These are phyloP conservation scores for Tolypocladium paradoxum DNA, from an alignment of 2,329 filamentous ascomycete species.

Conservation along the genomic window DNA sequence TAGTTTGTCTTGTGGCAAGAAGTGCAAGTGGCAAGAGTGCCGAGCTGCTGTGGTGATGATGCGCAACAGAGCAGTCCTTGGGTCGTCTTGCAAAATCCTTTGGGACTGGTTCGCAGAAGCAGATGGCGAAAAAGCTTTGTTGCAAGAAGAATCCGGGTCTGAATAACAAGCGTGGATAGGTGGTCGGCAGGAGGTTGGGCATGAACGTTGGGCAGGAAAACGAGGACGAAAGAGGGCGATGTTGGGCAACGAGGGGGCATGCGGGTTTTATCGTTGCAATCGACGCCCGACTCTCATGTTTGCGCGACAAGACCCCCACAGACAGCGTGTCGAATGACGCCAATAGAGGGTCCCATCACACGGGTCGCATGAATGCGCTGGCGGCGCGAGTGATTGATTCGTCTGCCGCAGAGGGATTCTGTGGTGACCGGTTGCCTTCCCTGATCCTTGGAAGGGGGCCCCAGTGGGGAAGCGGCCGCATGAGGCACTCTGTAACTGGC, in stretches of 20 bases:
- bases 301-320: slow-evolving; percentile 12
- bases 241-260: slow-evolving; percentile 33
- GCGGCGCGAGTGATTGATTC: slow-evolving; percentile 29
- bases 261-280: slow-evolving; percentile 37
- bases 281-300: slow-evolving; percentile 13
- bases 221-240: slow-evolving; percentile 14
- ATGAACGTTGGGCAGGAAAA: slow-evolving; percentile 29
- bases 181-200: slow-evolving; percentile 22
- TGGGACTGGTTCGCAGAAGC: slow-evolving; percentile 9
- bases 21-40: slow-evolving; percentile 12
- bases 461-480: slow-evolving; percentile 20
- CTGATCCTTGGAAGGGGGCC: slow-evolving; percentile 24
- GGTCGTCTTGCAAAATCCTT: slow-evolving; percentile 5
- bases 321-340: slow-evolving; percentile 8
- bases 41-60: slow-evolving; percentile 15
- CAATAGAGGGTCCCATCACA: slow-evolving; percentile 24
- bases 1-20: slow-evolving; percentile 11
- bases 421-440: slow-evolving; percentile 25
- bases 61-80: slow-evolving; percentile 18
- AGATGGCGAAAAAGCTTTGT: slow-evolving; percentile 9
- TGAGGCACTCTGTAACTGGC: slow-evolving; percentile 26
- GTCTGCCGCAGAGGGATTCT: slow-evolving; percentile 19
- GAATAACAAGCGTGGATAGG: slow-evolving; percentile 10
- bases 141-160: background rate
- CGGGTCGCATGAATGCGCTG: slow-evolving; percentile 37